Base-by-base conservation (phyloP, 148 eudicot genomes). In the Beta vulgaris region DNA sequence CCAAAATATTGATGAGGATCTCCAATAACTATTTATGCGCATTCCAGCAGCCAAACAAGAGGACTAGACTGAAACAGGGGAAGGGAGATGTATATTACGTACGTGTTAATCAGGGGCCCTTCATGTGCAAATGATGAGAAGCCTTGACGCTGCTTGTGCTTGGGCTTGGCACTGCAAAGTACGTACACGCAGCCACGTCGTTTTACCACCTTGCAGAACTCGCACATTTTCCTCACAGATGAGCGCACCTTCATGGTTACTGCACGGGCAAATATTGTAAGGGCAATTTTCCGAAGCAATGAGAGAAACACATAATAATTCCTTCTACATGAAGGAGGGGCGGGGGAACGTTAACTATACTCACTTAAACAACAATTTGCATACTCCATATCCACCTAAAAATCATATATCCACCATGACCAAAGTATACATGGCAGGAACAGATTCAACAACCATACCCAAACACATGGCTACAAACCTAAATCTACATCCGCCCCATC, bases 121-220 rank as follows among this genome's bases (percentile, higher is more conserved):
- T 92, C 97, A 78, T 72, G 65, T 1, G 92, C 83, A 81, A 86
- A 78, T 1, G 92, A 86, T 62, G 97, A 88, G 79, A 87, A 65
- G 70, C 97, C 94, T 77, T 92, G 97, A n/a, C 97, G 78, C 71
- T 92, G 97, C 77, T 90, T 92, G 84, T 92, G 98, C 86, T 92
- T 92, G 71, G 95, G 91, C 75, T 89, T 90, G 65, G 87, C 87
- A 1, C 84, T 64, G 84, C 98, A 92, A 32, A 83, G 76, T 32
- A 92, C 82, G 69, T 87, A 90, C 4, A 92, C 93, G 28, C 93
- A 78, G 3, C 98, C 98, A 68, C 87, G 87, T 14, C 96, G 96
- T 80, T 92, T 92, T 66, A 90, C 84, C 76, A 90, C 89, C 85
- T 73, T 85, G 78, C 98, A 92, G 40, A 76, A 92, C 82, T 92